Conservation (phyloP, 805 yeast species). For the Saturnispora halmiae region DNA sequence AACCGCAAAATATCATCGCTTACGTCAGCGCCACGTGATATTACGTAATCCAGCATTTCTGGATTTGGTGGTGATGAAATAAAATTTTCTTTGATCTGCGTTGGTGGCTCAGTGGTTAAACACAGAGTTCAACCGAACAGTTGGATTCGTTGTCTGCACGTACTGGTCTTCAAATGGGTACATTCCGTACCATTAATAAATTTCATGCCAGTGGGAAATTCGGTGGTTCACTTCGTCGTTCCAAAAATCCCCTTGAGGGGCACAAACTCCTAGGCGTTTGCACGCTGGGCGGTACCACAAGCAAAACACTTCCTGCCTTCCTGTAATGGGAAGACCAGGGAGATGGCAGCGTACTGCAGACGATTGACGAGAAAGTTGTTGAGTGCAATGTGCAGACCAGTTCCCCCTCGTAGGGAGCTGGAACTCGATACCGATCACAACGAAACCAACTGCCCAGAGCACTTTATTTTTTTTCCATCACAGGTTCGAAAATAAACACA, state of each 20-base stretch:
- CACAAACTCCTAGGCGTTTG: conserved; percentile 31
- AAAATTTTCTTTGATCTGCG: conserved; percentile 3
- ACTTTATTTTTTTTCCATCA: not conserved
- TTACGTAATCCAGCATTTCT: too few species aligned
- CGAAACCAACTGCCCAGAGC: conserved; percentile 11
- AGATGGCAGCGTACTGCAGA: conserved; percentile 33
- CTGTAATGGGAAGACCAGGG: not conserved
- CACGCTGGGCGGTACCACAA: conserved; percentile 34
- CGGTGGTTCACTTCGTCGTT: conserved; percentile 29
- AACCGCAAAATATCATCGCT: too few species aligned
- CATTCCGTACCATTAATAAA: conserved; percentile 3
- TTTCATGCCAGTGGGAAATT: conserved; percentile 38
- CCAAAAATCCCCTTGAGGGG: conserved; percentile 27
- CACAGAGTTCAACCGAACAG: conserved; percentile 8
- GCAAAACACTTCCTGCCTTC: conserved; percentile 21
- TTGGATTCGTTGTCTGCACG: conserved; percentile 25
- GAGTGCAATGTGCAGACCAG: conserved; percentile 33
- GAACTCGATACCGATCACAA: conserved; percentile 36
- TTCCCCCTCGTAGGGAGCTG: too few species aligned
- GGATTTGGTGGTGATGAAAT: too few species aligned
- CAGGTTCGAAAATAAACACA: not conserved
- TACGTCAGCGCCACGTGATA: too few species aligned
- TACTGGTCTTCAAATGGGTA: conserved; percentile 29
- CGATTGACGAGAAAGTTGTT: conserved; percentile 30
- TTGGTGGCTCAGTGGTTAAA: conserved; percentile 14